Evolutionary conservation across 1,139 yeast genomes (phyloP), one percentile per base, ranked within the genome.

Genomic region (Lodderomyces metapsilosis): DNA sequence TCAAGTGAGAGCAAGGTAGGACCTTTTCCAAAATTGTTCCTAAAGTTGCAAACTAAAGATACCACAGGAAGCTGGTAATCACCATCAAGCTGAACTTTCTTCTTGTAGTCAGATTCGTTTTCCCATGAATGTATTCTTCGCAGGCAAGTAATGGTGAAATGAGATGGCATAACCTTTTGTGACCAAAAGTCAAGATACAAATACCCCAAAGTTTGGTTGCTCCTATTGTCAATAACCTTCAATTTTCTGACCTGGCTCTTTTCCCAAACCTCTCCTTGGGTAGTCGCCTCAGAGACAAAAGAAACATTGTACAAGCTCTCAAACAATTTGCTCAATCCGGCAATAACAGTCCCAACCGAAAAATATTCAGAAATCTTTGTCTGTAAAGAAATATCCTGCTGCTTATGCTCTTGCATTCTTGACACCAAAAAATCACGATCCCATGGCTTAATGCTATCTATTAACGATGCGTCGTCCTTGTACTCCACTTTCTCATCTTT

Each of bases 121-220:
- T 68, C 75, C 16, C 59, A 58, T 9, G 54, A 49, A 44, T 70
- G 68, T 23, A 72, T 54, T 39, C 65, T 57, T 51, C 98, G 75
- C 36, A 96, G 88, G 57, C 98, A 92, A 43, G 94, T 91, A n/a
- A 92, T 88, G 0, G 98, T 92, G 62, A 88, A 94, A 64, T 92
- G 99, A 0, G 98, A 95, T 1, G 98, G 97, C 47, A 66, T 57
- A 3, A 71, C 77, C 46, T 71, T 71, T 13, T 66, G 59, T 6
- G 74, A 66, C 76, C 77, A 72, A 44, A 71, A 71, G 49, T 72
- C 78, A 36, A 71, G 56, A 47, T 72, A 72, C 38, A 72, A 56
- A 46, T 58, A 68, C 0, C 78, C 78, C 41, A 72, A 52, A 5
- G 55, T 56, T 41, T 57, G 54, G 9, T 61, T 43, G 4, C 49